Base-by-base conservation (phyloP, 768 basidiomycete species). In the Trametes sanguinea region DNA sequence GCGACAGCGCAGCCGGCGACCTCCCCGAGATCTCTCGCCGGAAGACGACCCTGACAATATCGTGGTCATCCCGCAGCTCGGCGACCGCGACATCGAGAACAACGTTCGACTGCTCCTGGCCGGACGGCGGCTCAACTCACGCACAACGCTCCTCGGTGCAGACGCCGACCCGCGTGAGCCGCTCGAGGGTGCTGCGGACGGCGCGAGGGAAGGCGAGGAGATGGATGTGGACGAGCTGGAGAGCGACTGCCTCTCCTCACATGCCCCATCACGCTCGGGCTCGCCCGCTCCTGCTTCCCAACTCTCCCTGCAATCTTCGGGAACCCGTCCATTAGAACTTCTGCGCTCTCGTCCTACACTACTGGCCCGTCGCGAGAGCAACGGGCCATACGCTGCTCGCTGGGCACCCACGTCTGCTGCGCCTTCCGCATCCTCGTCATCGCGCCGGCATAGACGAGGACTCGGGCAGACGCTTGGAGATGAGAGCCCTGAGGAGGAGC, bases 21-120 rank as follows among this genome's bases (percentile, higher is more conserved):
- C 61, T 13, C 65, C 33, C 45, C 63, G 47, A 29, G 68, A 65
- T 59, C 61, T 39, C 63, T 67, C 53, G 57, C 74, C 67, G 50
- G 77, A 74, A 3, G 78, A 72, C 33, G 73, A 78, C n/a, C 75
- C 76, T n/a, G 81, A 81, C 8, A 81, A 82, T 50, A 75, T 84
- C 61, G 76, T 85, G n/a, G 76, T 83, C 27, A 81, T 85, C 30
- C 83, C 85, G 0, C 78, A 81, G 1, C 73, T 85, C 17, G 85
- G 85, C 17, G 83, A 87, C 65, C 77, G 72, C 32, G 73, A 75
- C 27, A 78, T 84, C 16, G 86, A 87, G 71, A 78, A 80, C 68
- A 83, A 85, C 62, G 81, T 87, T 40, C 80, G 83, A 65, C 79
- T 81, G 44, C 72, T 86, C 47, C 74, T 88, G 6, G 35, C 35